Base-by-base conservation (phyloP, 345 rosid genomes). In the Acer negundo region DNA sequence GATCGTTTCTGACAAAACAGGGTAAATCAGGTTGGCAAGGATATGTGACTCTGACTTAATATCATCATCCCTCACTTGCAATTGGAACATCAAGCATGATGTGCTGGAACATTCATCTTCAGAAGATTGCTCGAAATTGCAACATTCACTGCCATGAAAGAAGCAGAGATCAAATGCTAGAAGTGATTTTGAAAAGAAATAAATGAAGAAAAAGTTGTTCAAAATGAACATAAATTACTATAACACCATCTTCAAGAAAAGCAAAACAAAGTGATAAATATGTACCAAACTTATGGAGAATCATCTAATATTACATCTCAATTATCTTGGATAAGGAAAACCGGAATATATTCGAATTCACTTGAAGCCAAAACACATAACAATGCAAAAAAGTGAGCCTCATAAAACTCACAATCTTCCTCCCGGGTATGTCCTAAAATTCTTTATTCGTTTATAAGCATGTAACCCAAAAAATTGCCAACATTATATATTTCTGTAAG, bases 51-150 rank as follows among this genome's bases (percentile, higher is more conserved):
- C 63, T 6, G 23, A 19, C 63, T 59, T 59, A 59, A 59, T 59
- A 22, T 20, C 63, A 7, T 81, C 82, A 75, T 59, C 74, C 62
- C 69, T 81, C 87, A n/a, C 62, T 51, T 62, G 82, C 75, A 74
- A 89, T 70, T 80, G 86, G 85, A 96, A 94, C 85, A 77, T 85
- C 87, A 96, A 80, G 85, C 98, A 96, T 1, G 97, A 93, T 81
- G 74, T 77, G 77, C 76, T 81, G n/a, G 83, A 63, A 58, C 77
- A 74, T 59, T 87, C 81, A 67, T 87, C 85, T 6, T 31, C 74
- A 78, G 80, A 81, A 56, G 85, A 69, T 75, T 86, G 91, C 81
- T 84, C 80, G 72, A 90, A 92, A 80, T 81, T 70, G 85, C 97
- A 96, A 79, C 85, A 85, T 46, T 90, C 91, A 74, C 99, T 96